Conservation (phyloP, 2,329 filamentous ascomycete genomes). For the Trichothecium sympodiale region DNA sequence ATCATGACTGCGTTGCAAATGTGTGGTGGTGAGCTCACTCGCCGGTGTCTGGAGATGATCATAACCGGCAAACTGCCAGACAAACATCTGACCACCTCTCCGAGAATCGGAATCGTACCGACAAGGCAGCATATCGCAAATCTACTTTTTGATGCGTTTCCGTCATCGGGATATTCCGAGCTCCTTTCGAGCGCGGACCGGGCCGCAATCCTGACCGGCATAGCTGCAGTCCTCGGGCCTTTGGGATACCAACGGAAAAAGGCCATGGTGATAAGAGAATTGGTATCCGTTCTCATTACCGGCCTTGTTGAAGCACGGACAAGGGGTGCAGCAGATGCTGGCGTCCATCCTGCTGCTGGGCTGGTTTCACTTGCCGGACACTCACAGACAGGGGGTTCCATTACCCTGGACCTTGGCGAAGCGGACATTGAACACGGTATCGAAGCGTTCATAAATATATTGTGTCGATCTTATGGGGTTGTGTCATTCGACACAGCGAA, state of each 20-base stretch:
- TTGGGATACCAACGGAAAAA: slow-evolving; percentile 81
- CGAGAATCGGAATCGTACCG: slow-evolving; percentile 44
- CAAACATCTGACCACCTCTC: slow-evolving; percentile 36
- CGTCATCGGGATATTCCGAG: slow-evolving; percentile 40
- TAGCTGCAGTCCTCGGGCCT: slow-evolving; percentile 72
- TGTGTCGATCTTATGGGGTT: slow-evolving; percentile 56
- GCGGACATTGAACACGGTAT: slow-evolving; percentile 55
- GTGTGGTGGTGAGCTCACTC: slow-evolving; percentile 50
- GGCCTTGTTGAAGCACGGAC: slow-evolving; percentile 86
- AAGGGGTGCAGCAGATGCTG: slow-evolving; percentile 87
- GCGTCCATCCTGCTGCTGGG: slow-evolving; percentile 86
- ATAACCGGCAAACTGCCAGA: slow-evolving; percentile 49
- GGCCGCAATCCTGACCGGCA: slow-evolving; percentile 70
- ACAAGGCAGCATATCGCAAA: slow-evolving; percentile 53
- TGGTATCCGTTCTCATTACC: slow-evolving; percentile 71
- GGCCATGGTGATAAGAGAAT: slow-evolving; percentile 76
- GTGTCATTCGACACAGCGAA: slow-evolving; percentile 33
- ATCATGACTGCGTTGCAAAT: slow-evolving; percentile 57
- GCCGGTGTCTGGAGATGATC: slow-evolving; percentile 50
- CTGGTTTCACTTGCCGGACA: slow-evolving; percentile 55
- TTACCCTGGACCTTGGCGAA: slow-evolving; percentile 50
- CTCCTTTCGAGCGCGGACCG: slow-evolving; percentile 63
- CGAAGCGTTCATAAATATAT: slow-evolving; percentile 48
- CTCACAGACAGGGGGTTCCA: slow-evolving; percentile 7
- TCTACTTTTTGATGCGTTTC: slow-evolving; percentile 51